Conservation (phyloP, 768 basidiomycete genomes). For the Boletus sp. region DNA sequence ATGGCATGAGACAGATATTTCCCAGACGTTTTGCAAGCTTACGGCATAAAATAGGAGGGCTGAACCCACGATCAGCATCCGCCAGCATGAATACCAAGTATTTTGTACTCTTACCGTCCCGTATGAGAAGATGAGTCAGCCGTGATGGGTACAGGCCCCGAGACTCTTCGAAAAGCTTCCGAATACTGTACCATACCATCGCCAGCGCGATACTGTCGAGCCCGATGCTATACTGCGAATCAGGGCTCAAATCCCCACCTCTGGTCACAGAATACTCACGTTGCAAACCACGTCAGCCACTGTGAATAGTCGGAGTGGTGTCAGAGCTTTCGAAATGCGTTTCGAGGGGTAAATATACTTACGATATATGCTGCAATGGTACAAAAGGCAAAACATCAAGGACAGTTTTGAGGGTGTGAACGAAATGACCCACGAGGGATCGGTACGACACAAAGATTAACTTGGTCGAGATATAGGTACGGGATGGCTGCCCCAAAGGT, state of each 20-base stretch:
- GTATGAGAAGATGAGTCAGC: conserved; percentile 2
- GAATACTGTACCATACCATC: conserved; percentile 2
- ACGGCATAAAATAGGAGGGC: conserved; percentile 6
- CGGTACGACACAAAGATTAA: not conserved
- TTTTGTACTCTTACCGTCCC: conserved; percentile 2
- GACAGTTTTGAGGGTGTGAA: not conserved
- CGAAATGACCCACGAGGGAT: not conserved
- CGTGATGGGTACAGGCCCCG: not conserved
- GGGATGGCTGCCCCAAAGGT: not conserved
- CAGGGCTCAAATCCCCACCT: not conserved
- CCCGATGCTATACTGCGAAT: not conserved
- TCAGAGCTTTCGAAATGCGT: not conserved
- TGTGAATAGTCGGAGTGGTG: not conserved
- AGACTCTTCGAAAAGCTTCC: not conserved
- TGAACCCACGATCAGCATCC: not conserved
- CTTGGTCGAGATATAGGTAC: not conserved
- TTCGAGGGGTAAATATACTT: not conserved
- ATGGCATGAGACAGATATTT: not conserved
- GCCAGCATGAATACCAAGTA: not conserved
- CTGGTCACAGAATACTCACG: not conserved
- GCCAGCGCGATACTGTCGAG: conserved; percentile 8
- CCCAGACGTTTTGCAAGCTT: not conserved
- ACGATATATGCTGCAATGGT: conserved; percentile 2
- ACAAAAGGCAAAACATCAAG: not conserved
- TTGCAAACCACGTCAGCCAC: conserved; percentile 10